Base-by-base conservation (phyloP, 2,329 filamentous ascomycete genomes). In the Rutstroemia sp. region DNA sequence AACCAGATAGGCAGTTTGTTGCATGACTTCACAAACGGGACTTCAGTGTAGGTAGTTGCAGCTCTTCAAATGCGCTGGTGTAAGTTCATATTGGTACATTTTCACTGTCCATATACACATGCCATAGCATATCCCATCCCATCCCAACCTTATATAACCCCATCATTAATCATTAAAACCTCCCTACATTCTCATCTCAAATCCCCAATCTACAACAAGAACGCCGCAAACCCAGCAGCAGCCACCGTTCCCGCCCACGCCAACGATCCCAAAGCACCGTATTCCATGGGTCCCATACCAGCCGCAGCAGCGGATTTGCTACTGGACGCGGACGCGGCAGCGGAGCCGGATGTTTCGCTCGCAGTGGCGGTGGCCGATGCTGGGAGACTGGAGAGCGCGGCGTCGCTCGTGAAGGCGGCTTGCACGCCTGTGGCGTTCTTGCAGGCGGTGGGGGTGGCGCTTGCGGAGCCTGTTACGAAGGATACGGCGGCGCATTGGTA, bases 401-500 rank as follows among this genome's bases (percentile, higher is more conserved):
- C 3, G 16, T 61, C 62, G 5, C 44, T 30, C 16, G 55, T 58
- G 18, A 56, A 63, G 14, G 52, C 27, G 2, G 59, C 69, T 2
- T 64, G 65, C n/a, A 75, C 65, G 47, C 66, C 61, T 14, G 69
- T 70, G 34, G 60, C 67, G 62, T 78, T 78, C 38, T 59, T 71
- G 68, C 76, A 78, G 4, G 47, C 48, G 1, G 68, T 68, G 3
- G 60, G 59, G 16, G 61, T 60, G 48, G 65, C 50, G 37, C 63
- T 68, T 14, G 65, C 65, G 10, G 47, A 23, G 47, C 76, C 76
- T 4, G 68, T 64, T 60, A 84, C 78, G 62, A 83, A 83, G 61
- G 77, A 78, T 61, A 82, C 78, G 37, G 74, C 73, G 44, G 79
- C 70, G 64, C 80, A 83, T 79, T 83, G 54, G 41, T 56, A 56